phyloP scores from a whole-genome alignment of 23 red algal genomes.

The Gracilaria caudata region DNA sequence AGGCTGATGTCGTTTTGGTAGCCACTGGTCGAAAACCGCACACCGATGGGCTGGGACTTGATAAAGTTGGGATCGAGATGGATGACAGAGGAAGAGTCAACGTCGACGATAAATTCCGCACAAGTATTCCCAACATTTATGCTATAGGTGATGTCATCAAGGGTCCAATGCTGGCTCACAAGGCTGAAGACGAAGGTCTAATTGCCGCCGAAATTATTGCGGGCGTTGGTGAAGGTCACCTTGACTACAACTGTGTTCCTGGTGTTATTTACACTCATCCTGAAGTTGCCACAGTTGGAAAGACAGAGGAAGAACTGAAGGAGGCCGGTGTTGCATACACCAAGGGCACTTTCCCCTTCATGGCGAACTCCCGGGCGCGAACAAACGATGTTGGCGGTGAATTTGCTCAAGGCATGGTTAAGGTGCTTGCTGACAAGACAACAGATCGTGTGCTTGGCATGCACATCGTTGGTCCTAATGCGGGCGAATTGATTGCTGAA shows the following conservation, averaged over 20 bases:
- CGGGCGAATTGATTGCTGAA: constrained; percentile 98
- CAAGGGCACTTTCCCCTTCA: constrained; percentile 97
- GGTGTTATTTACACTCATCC: constrained; percentile 98
- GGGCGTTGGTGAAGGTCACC: constrained; percentile 78
- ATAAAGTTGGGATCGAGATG: constrained; percentile 84
- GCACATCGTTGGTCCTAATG: constrained; percentile 95
- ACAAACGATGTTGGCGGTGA: constrained; percentile 98
- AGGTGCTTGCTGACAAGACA: constrained; percentile 93
- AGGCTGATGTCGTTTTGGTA: constrained; percentile 97
- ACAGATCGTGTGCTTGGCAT: constrained; percentile 95
- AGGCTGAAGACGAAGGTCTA: constrained; percentile 96
- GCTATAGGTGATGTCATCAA: constrained; percentile 98
- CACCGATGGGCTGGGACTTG: constrained; percentile 86
- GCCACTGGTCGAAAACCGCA: constrained; percentile 94
- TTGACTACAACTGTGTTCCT: constrained; percentile 96
- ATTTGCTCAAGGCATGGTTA: constrained; percentile 93
- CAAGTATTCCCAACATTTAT: constrained; percentile 86
- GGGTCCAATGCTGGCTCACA: constrained; percentile 99
- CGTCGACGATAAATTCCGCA: constrained; percentile 85
- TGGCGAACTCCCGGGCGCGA: constrained; percentile 95
- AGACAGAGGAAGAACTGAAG: constrained; percentile 98
- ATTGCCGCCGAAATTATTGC: constrained; percentile 94
- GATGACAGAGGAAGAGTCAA: constrained; percentile 80
- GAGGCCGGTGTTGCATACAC: constrained; percentile 85
- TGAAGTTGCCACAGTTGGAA: constrained; percentile 98